Conservation (phyloP, 495 filamentous ascomycete species). For the Xylaria scruposa region DNA sequence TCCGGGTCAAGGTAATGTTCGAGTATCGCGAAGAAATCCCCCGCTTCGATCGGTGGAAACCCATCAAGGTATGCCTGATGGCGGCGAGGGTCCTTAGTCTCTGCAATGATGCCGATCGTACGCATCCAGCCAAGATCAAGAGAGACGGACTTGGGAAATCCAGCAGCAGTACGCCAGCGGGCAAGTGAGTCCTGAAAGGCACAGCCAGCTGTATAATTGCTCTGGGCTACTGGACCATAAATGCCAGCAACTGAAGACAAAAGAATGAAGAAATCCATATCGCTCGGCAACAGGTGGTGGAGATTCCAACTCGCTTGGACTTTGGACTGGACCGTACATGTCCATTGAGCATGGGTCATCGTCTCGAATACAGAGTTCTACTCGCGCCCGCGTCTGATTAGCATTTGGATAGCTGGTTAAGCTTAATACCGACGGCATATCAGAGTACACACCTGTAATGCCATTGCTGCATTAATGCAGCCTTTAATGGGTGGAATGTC, state of each 20-base stretch:
- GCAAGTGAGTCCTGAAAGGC: background rate
- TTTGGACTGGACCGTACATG: constrained; percentile 40
- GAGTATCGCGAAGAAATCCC: background rate
- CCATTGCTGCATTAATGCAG: constrained; percentile 4
- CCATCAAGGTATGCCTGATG: background rate
- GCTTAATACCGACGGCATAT: too few species aligned
- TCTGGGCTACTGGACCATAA: background rate
- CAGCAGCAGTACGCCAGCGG: background rate
- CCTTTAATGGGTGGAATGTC: constrained; percentile 12
- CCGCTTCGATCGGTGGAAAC: background rate
- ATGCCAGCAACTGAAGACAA: background rate
- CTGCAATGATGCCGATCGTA: background rate
- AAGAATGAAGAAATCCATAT: constrained; percentile 61
- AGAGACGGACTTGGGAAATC: constrained; percentile 35
- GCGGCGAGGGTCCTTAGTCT: background rate
- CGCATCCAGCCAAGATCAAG: constrained; percentile 26
- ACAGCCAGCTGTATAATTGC: background rate
- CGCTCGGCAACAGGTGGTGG: constrained; percentile 43
- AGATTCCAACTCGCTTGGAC: constrained; percentile 38
- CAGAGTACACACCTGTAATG: background rate
- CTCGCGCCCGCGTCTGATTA: background rate
- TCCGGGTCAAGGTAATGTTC: background rate
- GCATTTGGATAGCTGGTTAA: background rate
- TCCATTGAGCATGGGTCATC: constrained; percentile 10
- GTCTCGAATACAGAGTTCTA: background rate